These are phyloP conservation scores for Dothistroma septosporum DNA, from an alignment of 2,329 filamentous ascomycete genomes.

Conservation along the genomic window DNA sequence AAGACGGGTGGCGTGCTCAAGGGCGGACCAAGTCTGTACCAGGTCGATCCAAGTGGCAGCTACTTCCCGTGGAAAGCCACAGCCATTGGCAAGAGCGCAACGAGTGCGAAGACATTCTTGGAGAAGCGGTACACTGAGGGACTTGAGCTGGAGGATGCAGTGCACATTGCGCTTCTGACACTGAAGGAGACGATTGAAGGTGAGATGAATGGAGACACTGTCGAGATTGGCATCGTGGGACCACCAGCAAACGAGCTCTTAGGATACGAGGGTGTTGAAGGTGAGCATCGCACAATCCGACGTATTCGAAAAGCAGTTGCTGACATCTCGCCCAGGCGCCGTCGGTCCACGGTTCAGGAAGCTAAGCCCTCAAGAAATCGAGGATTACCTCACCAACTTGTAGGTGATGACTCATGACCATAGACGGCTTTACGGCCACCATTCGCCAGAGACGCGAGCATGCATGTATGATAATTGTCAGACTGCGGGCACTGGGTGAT, in stretches of 20 bases:
- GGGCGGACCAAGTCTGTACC: constrained; percentile 94
- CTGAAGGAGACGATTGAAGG: constrained; percentile 99
- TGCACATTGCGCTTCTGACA: constrained; percentile 95
- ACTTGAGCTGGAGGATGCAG: constrained; percentile 93
- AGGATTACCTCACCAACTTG: constrained; percentile 98
- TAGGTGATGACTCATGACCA: constrained; percentile 45
- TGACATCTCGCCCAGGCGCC: constrained; percentile 50
- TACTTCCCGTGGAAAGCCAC: constrained; percentile 99
- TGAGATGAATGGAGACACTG: constrained; percentile 95
- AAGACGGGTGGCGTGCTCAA: constrained; percentile 96
- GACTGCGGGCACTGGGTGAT: neutral
- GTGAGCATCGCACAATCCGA: neutral
- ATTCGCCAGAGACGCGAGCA: neutral
- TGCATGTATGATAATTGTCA: constrained; percentile 10
- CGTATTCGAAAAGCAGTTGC: neutral
- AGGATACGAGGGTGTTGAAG: constrained; percentile 80
- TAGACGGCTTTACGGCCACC: neutral
- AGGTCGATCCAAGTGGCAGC: constrained; percentile 97
- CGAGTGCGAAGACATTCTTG: constrained; percentile 96
- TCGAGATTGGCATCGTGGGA: constrained; percentile 97
- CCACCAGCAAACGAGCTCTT: constrained; percentile 89
- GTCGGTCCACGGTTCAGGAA: constrained; percentile 86
- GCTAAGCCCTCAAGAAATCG: constrained; percentile 94
- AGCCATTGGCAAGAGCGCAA: constrained; percentile 96
- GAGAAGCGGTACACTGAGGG: constrained; percentile 99